Evolutionary conservation across 2,329 filamentous ascomycete genomes (phyloP).

Genomic region (Colletotrichum liriopes): DNA sequence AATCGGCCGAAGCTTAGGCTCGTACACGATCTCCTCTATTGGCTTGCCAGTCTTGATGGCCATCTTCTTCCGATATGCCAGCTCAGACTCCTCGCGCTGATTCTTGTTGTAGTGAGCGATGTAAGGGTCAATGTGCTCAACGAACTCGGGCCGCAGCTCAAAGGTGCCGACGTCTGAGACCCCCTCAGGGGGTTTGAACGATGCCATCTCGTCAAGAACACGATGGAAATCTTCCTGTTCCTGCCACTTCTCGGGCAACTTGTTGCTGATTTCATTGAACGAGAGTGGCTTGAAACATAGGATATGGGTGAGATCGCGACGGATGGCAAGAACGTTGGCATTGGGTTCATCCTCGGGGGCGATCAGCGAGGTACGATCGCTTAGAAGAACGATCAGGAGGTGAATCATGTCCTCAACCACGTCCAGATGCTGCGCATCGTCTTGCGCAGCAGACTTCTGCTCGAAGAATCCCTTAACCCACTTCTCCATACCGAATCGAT

Average conservation of each 20-base stretch:
- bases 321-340: slow-evolving; percentile 79
- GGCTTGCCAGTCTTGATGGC: slow-evolving; percentile 89
- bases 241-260: slow-evolving; percentile 89
- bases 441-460: slow-evolving; percentile 80
- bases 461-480: slow-evolving; percentile 91
- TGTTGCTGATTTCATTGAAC: slow-evolving; percentile 90
- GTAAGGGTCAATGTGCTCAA: slow-evolving; percentile 94
- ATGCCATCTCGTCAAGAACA: slow-evolving; percentile 89
- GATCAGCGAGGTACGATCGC: slow-evolving; percentile 87
- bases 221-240: slow-evolving; percentile 91
- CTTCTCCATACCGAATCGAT: slow-evolving; percentile 88
- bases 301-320: slow-evolving; percentile 92
- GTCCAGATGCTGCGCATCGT: slow-evolving; percentile 90
- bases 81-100: slow-evolving; percentile 94
- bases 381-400: slow-evolving; percentile 90
- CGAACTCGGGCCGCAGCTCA: slow-evolving; percentile 87
- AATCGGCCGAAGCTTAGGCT: slow-evolving; percentile 86
- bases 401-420: slow-evolving; percentile 97
- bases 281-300: slow-evolving; percentile 97
- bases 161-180: slow-evolving; percentile 95
- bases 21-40: slow-evolving; percentile 88
- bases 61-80: slow-evolving; percentile 88
- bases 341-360: slow-evolving; percentile 76
- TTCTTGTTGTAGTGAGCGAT: slow-evolving; percentile 98
- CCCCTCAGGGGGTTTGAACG: slow-evolving; percentile 91